These are phyloP conservation scores for Stellera chamaejasme DNA, from an alignment of 345 rosid species.

Conservation along the genomic window DNA sequence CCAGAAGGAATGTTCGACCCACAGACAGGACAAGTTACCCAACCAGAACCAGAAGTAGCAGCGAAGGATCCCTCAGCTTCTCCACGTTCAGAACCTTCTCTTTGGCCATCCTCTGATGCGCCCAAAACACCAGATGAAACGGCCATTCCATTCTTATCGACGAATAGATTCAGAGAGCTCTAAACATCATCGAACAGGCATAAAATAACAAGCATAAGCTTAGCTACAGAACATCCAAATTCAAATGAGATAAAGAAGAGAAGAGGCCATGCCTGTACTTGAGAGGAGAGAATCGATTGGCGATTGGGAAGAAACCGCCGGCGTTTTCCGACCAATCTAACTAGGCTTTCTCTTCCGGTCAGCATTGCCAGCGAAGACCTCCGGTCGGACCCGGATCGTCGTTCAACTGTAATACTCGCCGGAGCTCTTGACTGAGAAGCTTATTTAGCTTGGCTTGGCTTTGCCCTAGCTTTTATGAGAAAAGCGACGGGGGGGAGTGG, in stretches of 20 bases:
- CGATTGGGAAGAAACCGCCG: slow-evolving; percentile 60
- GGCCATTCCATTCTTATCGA: slow-evolving; percentile 17
- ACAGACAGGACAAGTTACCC: slow-evolving; percentile 47
- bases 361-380: slow-evolving; percentile 30
- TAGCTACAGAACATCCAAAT: background rate
- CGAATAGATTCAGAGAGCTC: slow-evolving; percentile 34
- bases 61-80: slow-evolving; percentile 5
- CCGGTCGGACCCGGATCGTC: background rate
- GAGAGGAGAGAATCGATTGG: slow-evolving; percentile 36
- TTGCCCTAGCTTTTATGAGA: too few species aligned
- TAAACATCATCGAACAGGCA: slow-evolving; percentile 2
- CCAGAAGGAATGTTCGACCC: slow-evolving; percentile 31
- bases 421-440: too few species aligned
- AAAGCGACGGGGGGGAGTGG: too few species aligned
- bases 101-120: background rate
- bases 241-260: background rate
- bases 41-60: slow-evolving; percentile 10
- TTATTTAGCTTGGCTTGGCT: too few species aligned
- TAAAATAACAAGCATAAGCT: background rate
- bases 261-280: slow-evolving; percentile 26
- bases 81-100: slow-evolving; percentile 8
- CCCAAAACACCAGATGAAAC: slow-evolving; percentile 3
- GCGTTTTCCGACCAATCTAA: slow-evolving; percentile 65
- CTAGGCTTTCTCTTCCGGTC: slow-evolving; percentile 63
- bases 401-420: too few species aligned